Conservation (phyloP, 2,329 filamentous ascomycete species). For the Diaporthe citriasiana region DNA sequence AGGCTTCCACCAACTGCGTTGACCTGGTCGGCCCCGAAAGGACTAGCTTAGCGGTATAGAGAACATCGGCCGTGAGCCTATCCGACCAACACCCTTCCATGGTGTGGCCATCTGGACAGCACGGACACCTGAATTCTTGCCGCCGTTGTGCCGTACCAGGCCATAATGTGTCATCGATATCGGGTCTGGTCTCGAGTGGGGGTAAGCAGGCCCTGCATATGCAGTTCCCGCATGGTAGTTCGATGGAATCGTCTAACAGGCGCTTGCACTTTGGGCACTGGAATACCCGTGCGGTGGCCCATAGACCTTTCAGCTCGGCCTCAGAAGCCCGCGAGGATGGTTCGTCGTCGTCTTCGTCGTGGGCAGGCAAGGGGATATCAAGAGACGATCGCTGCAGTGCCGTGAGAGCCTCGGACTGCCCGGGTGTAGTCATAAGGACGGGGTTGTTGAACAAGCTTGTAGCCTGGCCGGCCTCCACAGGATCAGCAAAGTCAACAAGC, state of each 20-base stretch:
- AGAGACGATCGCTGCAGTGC: constrained; percentile 21
- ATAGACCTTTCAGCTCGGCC: constrained; percentile 35
- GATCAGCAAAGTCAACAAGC: background rate
- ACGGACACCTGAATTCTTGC: constrained; percentile 82
- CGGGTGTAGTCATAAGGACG: constrained; percentile 38
- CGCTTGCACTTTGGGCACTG: constrained; percentile 83
- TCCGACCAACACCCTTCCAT: constrained; percentile 82
- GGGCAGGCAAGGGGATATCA: background rate
- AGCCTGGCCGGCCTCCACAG: constrained; percentile 17
- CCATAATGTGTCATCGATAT: constrained; percentile 75
- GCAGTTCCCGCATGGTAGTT: constrained; percentile 85
- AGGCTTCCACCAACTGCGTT: constrained; percentile 74
- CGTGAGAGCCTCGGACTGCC: constrained; percentile 29
- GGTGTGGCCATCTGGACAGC: constrained; percentile 80
- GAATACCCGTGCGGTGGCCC: constrained; percentile 71
- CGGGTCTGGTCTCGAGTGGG: constrained; percentile 70
- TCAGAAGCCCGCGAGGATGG: background rate
- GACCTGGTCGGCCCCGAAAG: constrained; percentile 62
- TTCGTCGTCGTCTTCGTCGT: constrained; percentile 24
- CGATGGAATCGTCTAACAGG: constrained; percentile 77
- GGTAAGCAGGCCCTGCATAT: constrained; percentile 84
- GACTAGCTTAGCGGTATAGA: constrained; percentile 70
- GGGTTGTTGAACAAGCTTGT: background rate
- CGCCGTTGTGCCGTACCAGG: constrained; percentile 76
- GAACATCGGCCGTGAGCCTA: constrained; percentile 81